Evolutionary conservation across 73 alveolate genomes (phyloP), one percentile per base, ranked within the genome.

Genomic region (Effrenium voratum): DNA sequence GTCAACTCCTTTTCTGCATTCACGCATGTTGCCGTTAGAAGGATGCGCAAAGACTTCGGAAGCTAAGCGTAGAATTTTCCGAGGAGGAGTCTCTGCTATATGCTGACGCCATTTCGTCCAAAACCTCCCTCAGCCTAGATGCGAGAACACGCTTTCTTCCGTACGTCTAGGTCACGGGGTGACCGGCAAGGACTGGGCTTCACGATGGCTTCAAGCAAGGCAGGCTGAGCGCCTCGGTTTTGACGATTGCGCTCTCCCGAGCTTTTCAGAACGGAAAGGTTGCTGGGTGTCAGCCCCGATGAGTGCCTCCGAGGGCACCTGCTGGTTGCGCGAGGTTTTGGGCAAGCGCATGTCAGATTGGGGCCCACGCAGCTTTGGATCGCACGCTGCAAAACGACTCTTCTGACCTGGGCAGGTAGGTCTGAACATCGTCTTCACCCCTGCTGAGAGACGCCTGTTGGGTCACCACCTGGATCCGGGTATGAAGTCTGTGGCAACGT

Each of bases 1-100:
- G 91, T 24, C 91, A 80, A n/a, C 72, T 80, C 34, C 26, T 80
- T 8, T 80, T 80, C 72, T 80, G 91, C 46, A 15, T 80, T 30
- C 91, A 80, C 32, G 60, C 91, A 3, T 6, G 73, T 2, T 70
- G 73, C 2, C 91, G 91, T 6, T 80, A 73, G 91, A 5, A 6
- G 15, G 91, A 80, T n/a, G 68, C 34, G 10, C 52, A 28, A 8
- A 38, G 59, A 2, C 38, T 80, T 26, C 44, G 30, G 40, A 30
- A 8, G 47, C 5, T 80, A 1, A n/a, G 24, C 47, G 49, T 45
- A 3, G 22, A 30, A 34, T 2, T 3, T 8, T 5, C 10, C 45
- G 41, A 22, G 12, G 90, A 44, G 5, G 66, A 28, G 41, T 3
- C 44, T 38, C 43, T 77, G 66, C 4, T 77, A 3, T 34, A 10